Evolutionary conservation across 2,329 filamentous ascomycete genomes (phyloP).

Genomic region (Alternaria sp.): DNA sequence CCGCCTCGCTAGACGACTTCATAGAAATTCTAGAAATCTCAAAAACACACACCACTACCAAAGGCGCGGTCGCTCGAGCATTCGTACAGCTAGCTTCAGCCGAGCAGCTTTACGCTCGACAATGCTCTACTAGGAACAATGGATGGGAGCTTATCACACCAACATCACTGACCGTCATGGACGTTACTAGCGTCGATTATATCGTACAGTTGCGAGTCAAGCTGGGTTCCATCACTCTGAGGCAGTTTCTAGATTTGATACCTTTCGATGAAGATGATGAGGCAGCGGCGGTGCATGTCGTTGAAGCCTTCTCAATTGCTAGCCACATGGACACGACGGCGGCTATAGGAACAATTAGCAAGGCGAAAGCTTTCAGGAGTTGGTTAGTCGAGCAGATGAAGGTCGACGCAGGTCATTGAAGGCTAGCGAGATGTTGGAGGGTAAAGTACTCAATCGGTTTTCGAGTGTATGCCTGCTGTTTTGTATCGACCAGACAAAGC

Average conservation of each 20-base stretch:
- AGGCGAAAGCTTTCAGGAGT: conserved; percentile 31
- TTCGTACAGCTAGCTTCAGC: conserved; percentile 31
- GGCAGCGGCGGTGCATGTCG: conserved; percentile 18
- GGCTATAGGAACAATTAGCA: conserved; percentile 12
- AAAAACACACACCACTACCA: conserved; percentile 17
- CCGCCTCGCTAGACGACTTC: conserved; percentile 38
- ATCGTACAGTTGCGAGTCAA: conserved; percentile 33
- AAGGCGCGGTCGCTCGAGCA: conserved; percentile 24
- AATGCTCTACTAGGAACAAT: conserved; percentile 18
- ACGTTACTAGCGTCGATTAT: conserved; percentile 27
- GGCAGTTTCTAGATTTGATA: conserved; percentile 32
- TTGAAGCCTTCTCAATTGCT: conserved; percentile 37
- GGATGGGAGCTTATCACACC: conserved; percentile 38
- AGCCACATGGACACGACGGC: conserved; percentile 29
- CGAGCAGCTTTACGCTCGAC: conserved; percentile 38
- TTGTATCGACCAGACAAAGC: not conserved
- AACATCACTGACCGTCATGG: conserved; percentile 23
- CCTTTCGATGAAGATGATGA: conserved; percentile 24
- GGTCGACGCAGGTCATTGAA: not conserved
- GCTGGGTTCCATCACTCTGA: conserved; percentile 35
- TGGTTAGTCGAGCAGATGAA: conserved; percentile 26
- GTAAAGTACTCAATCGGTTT: not conserved
- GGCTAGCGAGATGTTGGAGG: not conserved
- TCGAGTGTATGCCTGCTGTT: not conserved
- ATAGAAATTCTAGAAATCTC: conserved; percentile 32